These are phyloP conservation scores for Apiospora aurea DNA, from an alignment of 2,329 filamentous ascomycete species.

Conservation along the genomic window DNA sequence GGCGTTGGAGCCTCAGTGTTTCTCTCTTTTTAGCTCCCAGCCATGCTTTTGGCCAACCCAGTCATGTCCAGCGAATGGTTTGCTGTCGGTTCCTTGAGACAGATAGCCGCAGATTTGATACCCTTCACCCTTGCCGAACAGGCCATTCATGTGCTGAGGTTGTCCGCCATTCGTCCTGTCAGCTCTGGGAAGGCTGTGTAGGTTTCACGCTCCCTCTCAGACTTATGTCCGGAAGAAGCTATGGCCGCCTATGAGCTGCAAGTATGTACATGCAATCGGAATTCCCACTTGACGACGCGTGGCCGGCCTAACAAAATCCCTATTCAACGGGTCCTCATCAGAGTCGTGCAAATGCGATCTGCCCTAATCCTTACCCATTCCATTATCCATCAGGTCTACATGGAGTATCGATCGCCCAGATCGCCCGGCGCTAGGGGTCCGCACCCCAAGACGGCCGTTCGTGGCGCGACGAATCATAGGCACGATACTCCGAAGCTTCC, in stretches of 20 bases:
- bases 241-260: background rate
- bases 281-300: constrained; percentile 15
- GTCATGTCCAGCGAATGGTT: background rate
- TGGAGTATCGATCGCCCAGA: constrained; percentile 21
- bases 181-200: background rate
- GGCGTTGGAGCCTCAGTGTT: background rate
- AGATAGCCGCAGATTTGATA: constrained; percentile 6
- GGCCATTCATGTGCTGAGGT: background rate
- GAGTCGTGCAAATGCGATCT: constrained; percentile 5
- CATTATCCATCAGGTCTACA: constrained; percentile 4
- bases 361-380: constrained; percentile 15
- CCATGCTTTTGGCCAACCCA: background rate
- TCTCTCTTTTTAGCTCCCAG: background rate
- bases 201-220: background rate
- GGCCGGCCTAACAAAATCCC: constrained; percentile 13
- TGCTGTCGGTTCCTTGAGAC: background rate
- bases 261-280: background rate
- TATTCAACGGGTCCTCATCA: constrained; percentile 12
- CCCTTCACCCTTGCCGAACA: background rate
- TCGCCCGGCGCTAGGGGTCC: constrained; percentile 16
- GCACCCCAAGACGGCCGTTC: background rate
- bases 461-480: background rate
- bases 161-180: background rate
- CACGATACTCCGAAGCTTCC: background rate
- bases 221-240: constrained; percentile 1